Evolutionary conservation across 1,139 yeast genomes (phyloP).

Genomic region (Blastobotrys ciferrii): DNA sequence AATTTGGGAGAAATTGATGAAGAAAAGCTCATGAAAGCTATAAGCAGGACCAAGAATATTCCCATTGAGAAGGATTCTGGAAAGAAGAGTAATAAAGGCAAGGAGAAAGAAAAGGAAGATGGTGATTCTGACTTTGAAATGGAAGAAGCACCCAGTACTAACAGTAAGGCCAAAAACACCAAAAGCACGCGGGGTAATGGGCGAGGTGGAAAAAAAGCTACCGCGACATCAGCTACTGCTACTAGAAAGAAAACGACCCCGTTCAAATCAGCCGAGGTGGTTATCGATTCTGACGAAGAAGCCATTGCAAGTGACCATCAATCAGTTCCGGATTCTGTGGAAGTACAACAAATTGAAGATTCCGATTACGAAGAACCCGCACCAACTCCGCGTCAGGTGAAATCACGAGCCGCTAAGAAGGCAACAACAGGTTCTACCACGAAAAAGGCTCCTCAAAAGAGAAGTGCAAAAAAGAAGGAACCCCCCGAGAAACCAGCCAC

Average conservation of each 20-base stretch:
- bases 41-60: slow-evolving; percentile 16
- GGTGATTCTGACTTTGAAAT: slow-evolving; percentile 9
- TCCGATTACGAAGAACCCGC: slow-evolving; percentile 1
- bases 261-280: slow-evolving; percentile 9
- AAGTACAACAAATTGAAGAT: background rate
- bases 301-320: slow-evolving; percentile 1
- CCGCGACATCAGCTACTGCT: slow-evolving; percentile 4
- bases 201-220: slow-evolving; percentile 7
- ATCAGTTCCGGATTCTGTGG: slow-evolving; percentile 4
- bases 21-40: slow-evolving; percentile 17
- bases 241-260: slow-evolving; percentile 9
- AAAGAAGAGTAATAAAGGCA: background rate
- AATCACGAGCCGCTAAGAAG: background rate
- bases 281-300: slow-evolving; percentile 10
- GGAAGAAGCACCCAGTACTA: slow-evolving; percentile 5
- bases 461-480: slow-evolving; percentile 1
- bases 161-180: slow-evolving; percentile 6
- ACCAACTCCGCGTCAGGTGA: background rate
- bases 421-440: background rate
- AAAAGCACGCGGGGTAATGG: slow-evolving; percentile 3
- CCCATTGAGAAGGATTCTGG: slow-evolving; percentile 7
- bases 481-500: slow-evolving; percentile 1
- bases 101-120: background rate
- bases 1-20: slow-evolving; percentile 37
- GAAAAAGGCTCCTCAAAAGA: slow-evolving; percentile 6